Percentiles rank a stretch among this genome's conserved stretches.
Conservation (phyloP, 2,329 filamentous ascomycete genomes). For the Zymoseptoria passerinii region DNA sequence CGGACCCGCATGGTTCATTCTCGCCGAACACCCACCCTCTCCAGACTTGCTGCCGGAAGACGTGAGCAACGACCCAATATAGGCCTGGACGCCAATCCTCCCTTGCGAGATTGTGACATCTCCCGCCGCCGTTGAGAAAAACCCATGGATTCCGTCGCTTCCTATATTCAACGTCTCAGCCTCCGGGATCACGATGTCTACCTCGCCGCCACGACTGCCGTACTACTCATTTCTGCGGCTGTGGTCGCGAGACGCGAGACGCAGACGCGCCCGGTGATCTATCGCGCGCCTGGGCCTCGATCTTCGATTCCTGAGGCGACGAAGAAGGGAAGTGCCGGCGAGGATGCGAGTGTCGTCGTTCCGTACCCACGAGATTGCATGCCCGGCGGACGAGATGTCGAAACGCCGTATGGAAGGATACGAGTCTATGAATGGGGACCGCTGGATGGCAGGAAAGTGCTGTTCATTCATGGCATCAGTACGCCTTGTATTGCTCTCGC, state of each 20-base stretch:
- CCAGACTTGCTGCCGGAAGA: neutral
- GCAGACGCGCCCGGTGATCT: conserved; percentile 3
- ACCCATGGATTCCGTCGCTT: neutral
- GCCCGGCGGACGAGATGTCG: conserved; percentile 60
- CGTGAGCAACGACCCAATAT: neutral
- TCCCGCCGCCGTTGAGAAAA: neutral
- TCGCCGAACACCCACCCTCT: neutral
- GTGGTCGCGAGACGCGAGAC: neutral
- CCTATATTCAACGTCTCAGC: neutral
- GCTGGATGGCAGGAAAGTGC: conserved; percentile 57
- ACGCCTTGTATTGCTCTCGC: conserved; percentile 66
- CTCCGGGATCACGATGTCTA: neutral
- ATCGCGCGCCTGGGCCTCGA: conserved; percentile 8
- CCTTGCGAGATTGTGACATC: neutral
- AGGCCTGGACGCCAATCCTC: neutral
- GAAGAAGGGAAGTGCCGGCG: too few relatives aligned
- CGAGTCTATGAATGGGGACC: conserved; percentile 77
- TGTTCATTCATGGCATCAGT: conserved; percentile 73
- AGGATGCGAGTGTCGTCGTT: conserved; percentile 19
- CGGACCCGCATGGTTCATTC: neutral
- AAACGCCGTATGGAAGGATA: conserved; percentile 61
- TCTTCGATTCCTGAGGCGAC: conserved; percentile 6
- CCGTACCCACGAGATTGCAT: conserved; percentile 62
- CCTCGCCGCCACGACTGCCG: neutral
- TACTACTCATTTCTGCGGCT: neutral